Conservation (phyloP, 1,139 yeast genomes). For the Kodamaea sp. region DNA sequence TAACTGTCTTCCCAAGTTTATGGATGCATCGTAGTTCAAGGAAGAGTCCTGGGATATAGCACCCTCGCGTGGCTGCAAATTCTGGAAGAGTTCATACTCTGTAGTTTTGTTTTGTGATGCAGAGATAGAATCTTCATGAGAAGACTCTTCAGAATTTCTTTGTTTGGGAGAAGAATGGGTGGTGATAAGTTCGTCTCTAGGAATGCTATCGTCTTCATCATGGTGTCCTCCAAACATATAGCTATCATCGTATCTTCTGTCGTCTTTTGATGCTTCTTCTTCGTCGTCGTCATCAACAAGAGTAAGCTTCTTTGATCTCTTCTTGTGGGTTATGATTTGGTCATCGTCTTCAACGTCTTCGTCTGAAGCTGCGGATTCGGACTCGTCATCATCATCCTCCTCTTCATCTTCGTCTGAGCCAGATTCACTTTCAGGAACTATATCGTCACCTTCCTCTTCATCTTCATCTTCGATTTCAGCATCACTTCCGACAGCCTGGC, state of each 20-base stretch:
- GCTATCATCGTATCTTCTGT: constrained; percentile 30
- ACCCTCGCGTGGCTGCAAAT: constrained; percentile 27
- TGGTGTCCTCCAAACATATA: constrained; percentile 36
- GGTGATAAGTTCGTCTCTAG: constrained; percentile 18
- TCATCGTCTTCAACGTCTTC: constrained; percentile 20
- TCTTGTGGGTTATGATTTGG: constrained; percentile 4
- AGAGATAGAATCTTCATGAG: constrained; percentile 4
- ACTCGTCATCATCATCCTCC: constrained; percentile 23
- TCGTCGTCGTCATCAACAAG: constrained; percentile 19
- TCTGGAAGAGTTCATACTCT: constrained; percentile 27
- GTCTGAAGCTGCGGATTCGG: constrained; percentile 19
- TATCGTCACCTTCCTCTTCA: constrained; percentile 18
- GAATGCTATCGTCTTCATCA: constrained; percentile 16
- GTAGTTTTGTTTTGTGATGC: neutral
- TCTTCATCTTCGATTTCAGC: constrained; percentile 12
- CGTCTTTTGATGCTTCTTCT: constrained; percentile 12
- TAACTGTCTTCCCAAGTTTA: constrained; percentile 10
- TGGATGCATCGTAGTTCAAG: constrained; percentile 5
- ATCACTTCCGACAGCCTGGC: constrained; percentile 13
- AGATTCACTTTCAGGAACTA: constrained; percentile 26
- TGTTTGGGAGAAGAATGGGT: constrained; percentile 10
- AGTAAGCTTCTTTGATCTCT: constrained; percentile 12
- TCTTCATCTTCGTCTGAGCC: constrained; percentile 25
- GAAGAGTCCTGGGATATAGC: constrained; percentile 11
- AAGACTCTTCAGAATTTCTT: neutral